Base-by-base conservation (phyloP, 305 asterid species). In the Coffea humblotiana region DNA sequence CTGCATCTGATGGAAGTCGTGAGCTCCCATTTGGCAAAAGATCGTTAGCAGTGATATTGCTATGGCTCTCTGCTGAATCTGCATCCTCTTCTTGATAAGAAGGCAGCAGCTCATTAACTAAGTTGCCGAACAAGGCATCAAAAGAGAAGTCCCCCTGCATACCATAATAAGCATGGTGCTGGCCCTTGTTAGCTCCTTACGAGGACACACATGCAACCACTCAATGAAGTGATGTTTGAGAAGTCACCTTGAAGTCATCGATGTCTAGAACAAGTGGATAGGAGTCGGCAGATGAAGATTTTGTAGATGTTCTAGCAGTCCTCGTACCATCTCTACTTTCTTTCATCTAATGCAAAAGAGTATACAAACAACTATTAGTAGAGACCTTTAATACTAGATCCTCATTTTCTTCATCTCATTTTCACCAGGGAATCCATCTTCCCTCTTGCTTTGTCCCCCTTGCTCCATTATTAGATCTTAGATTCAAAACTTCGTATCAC, bases 81-180 rank as follows among this genome's bases (percentile, higher is more conserved):
- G 85, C 78, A 64, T 94, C 98, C 65, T 92, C 98, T 85, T 91
- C 98, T 51, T 87, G 88, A 88, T 90, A 96, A 83, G 98, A 89
- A 78, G 99, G 98, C 81, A 96, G 91, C 81, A 91, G 85, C 88
- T 91, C 92, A 78, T 89, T 91, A 66, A 96, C 99, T 85, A 96
- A 91, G 87, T 90, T 88, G 65, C 98, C 99, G 70, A 94, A 96
- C 88, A 96, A 87, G 32, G 97, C 98, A 84, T 96, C 98, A 77
- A 94, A 96, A n/a, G 99, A 94, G 79, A 96, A 96, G 83, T 92
- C 95, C 82, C 98, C 98, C 98, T 94, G 86, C 85, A 81, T 78
- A 58, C 61, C 64, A 84, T 75, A 40, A 65, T 63, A 83, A 82
- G 77, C 78, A 81, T 29, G 64, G 35, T 69, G 58, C 75, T 70